Percentiles rank a stretch among this genome's conserved stretches.
Evolutionary conservation across 2,329 filamentous ascomycete genomes (phyloP).

Genomic region (Sodiomyces alkalinus): DNA sequence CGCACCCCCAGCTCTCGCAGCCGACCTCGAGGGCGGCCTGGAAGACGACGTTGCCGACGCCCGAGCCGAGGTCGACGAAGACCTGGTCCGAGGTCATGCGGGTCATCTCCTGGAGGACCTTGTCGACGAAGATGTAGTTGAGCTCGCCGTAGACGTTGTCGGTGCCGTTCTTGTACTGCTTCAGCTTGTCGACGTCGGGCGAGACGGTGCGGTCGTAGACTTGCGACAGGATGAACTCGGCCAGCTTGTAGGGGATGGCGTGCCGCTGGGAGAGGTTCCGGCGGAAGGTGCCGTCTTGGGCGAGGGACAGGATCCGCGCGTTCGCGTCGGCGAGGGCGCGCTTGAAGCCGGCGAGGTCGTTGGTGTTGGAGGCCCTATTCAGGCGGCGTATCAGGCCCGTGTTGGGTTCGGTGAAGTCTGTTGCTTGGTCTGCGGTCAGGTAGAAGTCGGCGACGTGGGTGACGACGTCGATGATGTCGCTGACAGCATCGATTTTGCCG

Average conservation of each 20-base stretch:
- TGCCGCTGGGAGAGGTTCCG: slow-evolving; percentile 56
- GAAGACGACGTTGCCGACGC: slow-evolving; percentile 88
- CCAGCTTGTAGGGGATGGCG: slow-evolving; percentile 53
- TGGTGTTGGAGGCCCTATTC: slow-evolving; percentile 55
- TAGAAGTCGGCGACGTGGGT: slow-evolving; percentile 61
- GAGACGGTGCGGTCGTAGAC: slow-evolving; percentile 88
- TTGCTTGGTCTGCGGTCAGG: slow-evolving; percentile 53
- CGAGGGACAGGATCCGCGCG: slow-evolving; percentile 44
- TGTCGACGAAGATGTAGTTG: slow-evolving; percentile 67
- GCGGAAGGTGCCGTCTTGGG: slow-evolving; percentile 56
- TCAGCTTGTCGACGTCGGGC: slow-evolving; percentile 68
- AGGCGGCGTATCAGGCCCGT: slow-evolving; percentile 64
- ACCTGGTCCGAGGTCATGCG: slow-evolving; percentile 68
- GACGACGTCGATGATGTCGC: slow-evolving; percentile 57
- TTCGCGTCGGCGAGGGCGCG: slow-evolving; percentile 68
- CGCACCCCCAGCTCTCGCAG: slow-evolving; percentile 90
- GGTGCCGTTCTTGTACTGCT: slow-evolving; percentile 76
- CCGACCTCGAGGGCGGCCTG: slow-evolving; percentile 89
- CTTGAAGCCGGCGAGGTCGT: slow-evolving; percentile 53
- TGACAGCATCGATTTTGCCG: slow-evolving; percentile 63
- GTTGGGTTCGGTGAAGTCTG: slow-evolving; percentile 54
- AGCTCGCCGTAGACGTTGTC: slow-evolving; percentile 95
- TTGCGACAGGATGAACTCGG: slow-evolving; percentile 71
- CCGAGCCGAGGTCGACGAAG: slow-evolving; percentile 90
- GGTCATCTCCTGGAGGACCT: slow-evolving; percentile 63